Percentiles rank a stretch among this genome's conserved stretches.
phyloP scores from a whole-genome alignment of 306 rosid species.

The Acacia confusa region DNA sequence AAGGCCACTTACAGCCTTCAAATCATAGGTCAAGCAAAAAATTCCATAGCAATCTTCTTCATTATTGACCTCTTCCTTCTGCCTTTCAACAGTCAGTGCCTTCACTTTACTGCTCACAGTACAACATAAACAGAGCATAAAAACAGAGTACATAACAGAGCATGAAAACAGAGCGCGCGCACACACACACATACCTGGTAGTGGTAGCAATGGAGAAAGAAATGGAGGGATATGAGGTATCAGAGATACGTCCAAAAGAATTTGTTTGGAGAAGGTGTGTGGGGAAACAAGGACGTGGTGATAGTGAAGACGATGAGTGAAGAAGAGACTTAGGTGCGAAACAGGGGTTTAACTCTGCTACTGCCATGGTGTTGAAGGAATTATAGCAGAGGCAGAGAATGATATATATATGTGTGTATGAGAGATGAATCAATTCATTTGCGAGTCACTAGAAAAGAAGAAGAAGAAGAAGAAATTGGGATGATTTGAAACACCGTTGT shows the following conservation, averaged over 20 bases:
- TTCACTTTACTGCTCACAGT: slow-evolving; percentile 60
- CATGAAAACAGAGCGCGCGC: too few relatives aligned
- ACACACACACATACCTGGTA: slow-evolving; percentile 46
- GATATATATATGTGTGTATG: background rate
- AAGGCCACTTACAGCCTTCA: slow-evolving; percentile 60
- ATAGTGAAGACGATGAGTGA: slow-evolving; percentile 50
- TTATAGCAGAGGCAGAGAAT: background rate
- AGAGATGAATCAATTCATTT: background rate
- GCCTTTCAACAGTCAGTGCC: slow-evolving; percentile 49
- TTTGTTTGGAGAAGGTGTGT: slow-evolving; percentile 22
- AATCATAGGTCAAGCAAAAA: slow-evolving; percentile 92
- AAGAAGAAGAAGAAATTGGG: background rate
- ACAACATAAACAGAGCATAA: too few relatives aligned
- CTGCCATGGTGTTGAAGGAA: slow-evolving; percentile 49
- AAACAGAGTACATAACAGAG: too few relatives aligned
- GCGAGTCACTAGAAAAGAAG: background rate
- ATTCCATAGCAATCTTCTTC: slow-evolving; percentile 73
- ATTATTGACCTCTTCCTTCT: slow-evolving; percentile 55
- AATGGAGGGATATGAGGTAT: slow-evolving; percentile 43
- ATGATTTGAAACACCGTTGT: slow-evolving; percentile 37
- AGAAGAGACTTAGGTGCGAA: slow-evolving; percentile 42
- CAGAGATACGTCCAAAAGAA: slow-evolving; percentile 42
- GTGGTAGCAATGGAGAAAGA: slow-evolving; percentile 81
- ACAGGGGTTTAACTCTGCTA: slow-evolving; percentile 59
- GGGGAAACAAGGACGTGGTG: slow-evolving; percentile 42